These are phyloP conservation scores for Leptoxyphium fumago DNA, from an alignment of 2,329 filamentous ascomycete genomes.

Conservation along the genomic window DNA sequence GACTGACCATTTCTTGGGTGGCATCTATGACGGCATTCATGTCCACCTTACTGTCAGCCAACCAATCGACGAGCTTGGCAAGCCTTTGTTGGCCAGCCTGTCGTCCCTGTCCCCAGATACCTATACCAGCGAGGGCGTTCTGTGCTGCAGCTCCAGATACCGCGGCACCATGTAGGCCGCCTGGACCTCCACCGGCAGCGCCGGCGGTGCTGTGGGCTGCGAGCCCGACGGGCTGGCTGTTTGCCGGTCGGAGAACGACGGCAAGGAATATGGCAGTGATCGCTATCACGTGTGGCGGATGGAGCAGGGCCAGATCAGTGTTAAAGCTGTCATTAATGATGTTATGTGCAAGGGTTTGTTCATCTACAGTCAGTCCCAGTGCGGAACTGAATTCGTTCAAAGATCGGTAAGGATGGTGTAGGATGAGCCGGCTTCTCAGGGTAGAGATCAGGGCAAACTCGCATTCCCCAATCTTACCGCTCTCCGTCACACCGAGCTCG, in stretches of 20 bases:
- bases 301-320: slow-evolving; percentile 75
- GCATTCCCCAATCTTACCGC: slow-evolving; percentile 77
- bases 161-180: slow-evolving; percentile 10
- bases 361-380: slow-evolving; percentile 61
- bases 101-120: slow-evolving; percentile 14
- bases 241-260: slow-evolving; percentile 61
- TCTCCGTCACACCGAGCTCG: slow-evolving; percentile 61
- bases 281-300: slow-evolving; percentile 77
- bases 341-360: slow-evolving; percentile 61
- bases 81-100: slow-evolving; percentile 22
- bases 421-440: slow-evolving; percentile 75
- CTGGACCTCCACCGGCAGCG: neutral
- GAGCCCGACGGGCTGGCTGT: slow-evolving; percentile 26
- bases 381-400: slow-evolving; percentile 55
- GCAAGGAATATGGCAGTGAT: slow-evolving; percentile 72
- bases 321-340: slow-evolving; percentile 88
- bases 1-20: slow-evolving; percentile 78
- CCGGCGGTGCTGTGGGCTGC: slow-evolving; percentile 25
- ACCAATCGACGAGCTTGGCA: slow-evolving; percentile 53
- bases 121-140: slow-evolving; percentile 18
- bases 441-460: slow-evolving; percentile 88
- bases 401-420: slow-evolving; percentile 82
- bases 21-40: slow-evolving; percentile 76
- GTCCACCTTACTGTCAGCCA: slow-evolving; percentile 74
- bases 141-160: slow-evolving; percentile 17